Conservation (phyloP, 768 basidiomycete genomes). For the Mycena alexandri region DNA sequence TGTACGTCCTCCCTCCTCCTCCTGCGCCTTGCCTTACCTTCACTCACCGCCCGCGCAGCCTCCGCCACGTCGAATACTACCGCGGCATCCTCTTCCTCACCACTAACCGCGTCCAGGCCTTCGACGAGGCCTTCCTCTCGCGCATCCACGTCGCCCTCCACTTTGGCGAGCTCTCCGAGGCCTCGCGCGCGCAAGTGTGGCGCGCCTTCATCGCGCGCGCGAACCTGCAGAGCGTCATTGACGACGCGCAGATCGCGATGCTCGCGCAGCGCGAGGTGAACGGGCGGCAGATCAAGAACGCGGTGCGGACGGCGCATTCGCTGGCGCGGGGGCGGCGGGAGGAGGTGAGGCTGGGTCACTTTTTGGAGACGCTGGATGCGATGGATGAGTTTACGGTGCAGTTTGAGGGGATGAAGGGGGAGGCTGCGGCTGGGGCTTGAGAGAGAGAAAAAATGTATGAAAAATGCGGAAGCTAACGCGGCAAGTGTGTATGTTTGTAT, state of each 20-base stretch:
- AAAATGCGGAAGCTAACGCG: background rate
- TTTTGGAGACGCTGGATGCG: slow-evolving; percentile 69
- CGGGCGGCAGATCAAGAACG: slow-evolving; percentile 79
- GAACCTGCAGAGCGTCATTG: slow-evolving; percentile 46
- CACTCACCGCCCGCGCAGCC: slow-evolving; percentile 44
- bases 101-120: slow-evolving; percentile 68
- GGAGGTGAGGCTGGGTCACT: slow-evolving; percentile 61
- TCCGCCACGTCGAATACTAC: slow-evolving; percentile 70
- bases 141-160: slow-evolving; percentile 77
- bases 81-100: slow-evolving; percentile 70
- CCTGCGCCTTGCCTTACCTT: slow-evolving; percentile 41
- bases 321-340: slow-evolving; percentile 64
- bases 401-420: slow-evolving; percentile 47
- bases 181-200: slow-evolving; percentile 73
- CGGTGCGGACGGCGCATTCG: slow-evolving; percentile 72
- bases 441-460: background rate
- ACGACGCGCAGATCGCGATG: slow-evolving; percentile 56
- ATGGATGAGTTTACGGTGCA: slow-evolving; percentile 71
- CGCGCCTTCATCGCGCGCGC: slow-evolving; percentile 64
- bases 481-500: too few relatives aligned
- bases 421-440: background rate
- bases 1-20: slow-evolving; percentile 49
- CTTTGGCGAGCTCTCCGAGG: slow-evolving; percentile 67
- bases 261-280: slow-evolving; percentile 68
- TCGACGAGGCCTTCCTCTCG: slow-evolving; percentile 78